Evolutionary conservation across 1,139 yeast species (phyloP), one percentile per base, ranked within the genome.

Genomic region (Candida sp.): DNA sequence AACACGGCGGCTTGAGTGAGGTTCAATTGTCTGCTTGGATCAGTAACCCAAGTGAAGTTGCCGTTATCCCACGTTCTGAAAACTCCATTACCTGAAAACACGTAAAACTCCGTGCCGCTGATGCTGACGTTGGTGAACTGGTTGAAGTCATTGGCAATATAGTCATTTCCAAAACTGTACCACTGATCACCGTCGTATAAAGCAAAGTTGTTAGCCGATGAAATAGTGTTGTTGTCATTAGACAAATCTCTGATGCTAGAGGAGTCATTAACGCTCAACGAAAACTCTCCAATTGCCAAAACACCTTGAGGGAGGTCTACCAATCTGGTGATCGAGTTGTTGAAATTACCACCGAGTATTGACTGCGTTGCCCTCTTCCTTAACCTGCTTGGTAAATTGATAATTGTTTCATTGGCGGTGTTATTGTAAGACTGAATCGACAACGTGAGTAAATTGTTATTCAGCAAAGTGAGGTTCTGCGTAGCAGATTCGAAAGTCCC

Each of bases 401-500:
- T 49, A 57, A 54, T 49, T 48, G 78, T 63, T 38, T 68, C 67
- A 55, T 77, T 75, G 9, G 69, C 59, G 1, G 73, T 68, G 4
- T 67, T 48, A 55, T 74, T 74, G 55, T 73, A 77, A 8, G 63
- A 58, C 1, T 57, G 57, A 26, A 77, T 47, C 8, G 59, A 55
- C 47, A 77, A 58, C 1, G 67, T 59, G 3, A 75, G 56, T 38
- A 76, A 50, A 49, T 73, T 70, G 43, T 53, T 54, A 55, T 65
- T 73, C 11, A 63, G 48, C 35, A 73, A 58, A 0, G 73, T 62
- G 38, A 73, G 53, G 50, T 70, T 68, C 5, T 62, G 54, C 2
- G 70, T 70, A 9, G 62, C 56, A 2, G 84, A 73, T 7, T 67
- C 58, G 54, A 87, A 83, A 35, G 76, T 70, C 17, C 96, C 96